Percentiles rank a stretch among this genome's conserved stretches.
These are phyloP conservation scores for Acanthamoeba healyi DNA, from an alignment of 208 protist genomes.

Conservation along the genomic window DNA sequence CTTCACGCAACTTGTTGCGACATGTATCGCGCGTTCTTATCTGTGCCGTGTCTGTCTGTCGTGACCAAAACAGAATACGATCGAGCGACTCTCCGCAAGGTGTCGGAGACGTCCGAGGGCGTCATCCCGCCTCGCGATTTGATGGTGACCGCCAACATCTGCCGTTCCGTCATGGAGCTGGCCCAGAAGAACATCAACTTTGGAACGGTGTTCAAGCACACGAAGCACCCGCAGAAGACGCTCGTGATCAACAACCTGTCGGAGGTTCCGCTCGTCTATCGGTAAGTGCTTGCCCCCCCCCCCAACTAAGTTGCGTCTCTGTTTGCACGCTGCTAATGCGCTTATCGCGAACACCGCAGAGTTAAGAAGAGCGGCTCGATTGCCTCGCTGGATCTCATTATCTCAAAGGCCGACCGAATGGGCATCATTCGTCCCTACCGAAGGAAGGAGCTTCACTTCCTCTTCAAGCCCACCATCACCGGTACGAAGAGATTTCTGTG, in stretches of 20 bases:
- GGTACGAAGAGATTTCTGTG: constrained; percentile 79
- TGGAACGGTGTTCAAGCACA: constrained; percentile 79
- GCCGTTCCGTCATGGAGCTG: constrained; percentile 84
- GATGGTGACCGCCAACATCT: constrained; percentile 81
- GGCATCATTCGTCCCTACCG: constrained; percentile 86
- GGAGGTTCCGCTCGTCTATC: constrained; percentile 87
- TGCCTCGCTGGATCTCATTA: constrained; percentile 83
- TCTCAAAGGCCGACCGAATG: constrained; percentile 80
- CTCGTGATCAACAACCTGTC: constrained; percentile 87
- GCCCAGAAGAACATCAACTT: constrained; percentile 89
- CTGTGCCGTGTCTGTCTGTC: background rate
- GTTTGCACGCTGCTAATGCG: background rate
- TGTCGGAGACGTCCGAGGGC: constrained; percentile 29
- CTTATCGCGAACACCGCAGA: background rate
- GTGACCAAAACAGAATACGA: constrained; percentile 1
- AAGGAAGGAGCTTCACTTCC: constrained; percentile 84
- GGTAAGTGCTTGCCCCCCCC: background rate
- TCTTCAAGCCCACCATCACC: constrained; percentile 85
- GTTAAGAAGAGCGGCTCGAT: constrained; percentile 84
- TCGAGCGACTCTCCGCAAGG: background rate
- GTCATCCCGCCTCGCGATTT: constrained; percentile 49
- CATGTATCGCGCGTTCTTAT: background rate
- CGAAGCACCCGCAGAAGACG: constrained; percentile 74
- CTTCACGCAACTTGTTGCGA: constrained; percentile 61
- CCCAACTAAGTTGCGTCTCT: background rate